phyloP scores from a whole-genome alignment of 2,329 filamentous ascomycete species.

The Colletotrichum kahawae region DNA sequence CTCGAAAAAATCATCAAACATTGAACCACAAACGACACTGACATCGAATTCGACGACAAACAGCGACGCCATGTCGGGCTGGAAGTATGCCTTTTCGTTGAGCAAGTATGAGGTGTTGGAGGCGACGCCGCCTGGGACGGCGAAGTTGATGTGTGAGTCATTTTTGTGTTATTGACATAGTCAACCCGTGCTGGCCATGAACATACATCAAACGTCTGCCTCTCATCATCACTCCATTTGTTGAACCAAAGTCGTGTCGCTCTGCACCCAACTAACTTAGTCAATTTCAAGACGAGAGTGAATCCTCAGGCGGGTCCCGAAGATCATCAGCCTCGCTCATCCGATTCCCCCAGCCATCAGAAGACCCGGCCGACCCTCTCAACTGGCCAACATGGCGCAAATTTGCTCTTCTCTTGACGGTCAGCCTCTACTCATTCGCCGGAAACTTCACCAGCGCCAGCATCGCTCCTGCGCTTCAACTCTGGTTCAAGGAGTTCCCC shows the following conservation, averaged over 20 bases:
- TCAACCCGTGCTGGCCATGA: background rate
- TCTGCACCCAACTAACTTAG: background rate
- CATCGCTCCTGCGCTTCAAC: constrained; percentile 35
- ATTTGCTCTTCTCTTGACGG: constrained; percentile 27
- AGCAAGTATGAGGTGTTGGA: constrained; percentile 23
- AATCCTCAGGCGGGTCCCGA: background rate
- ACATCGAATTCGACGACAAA: background rate
- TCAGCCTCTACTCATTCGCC: constrained; percentile 36
- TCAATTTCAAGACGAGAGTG: background rate
- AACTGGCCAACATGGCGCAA: constrained; percentile 40
- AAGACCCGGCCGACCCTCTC: constrained; percentile 39
- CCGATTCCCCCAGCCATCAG: constrained; percentile 27
- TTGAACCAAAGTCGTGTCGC: too few relatives aligned
- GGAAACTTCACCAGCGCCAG: constrained; percentile 36
- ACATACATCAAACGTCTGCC: too few relatives aligned
- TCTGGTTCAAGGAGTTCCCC: constrained; percentile 36
- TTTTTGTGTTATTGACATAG: background rate
- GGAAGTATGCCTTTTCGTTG: constrained; percentile 26
- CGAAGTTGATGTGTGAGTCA: constrained; percentile 24
- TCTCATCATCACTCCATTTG: too few relatives aligned
- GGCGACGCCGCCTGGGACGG: constrained; percentile 25
- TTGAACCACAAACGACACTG: background rate
- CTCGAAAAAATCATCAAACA: background rate
- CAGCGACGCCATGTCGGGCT: constrained; percentile 9
- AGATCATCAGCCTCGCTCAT: constrained; percentile 13